A percentile compares a stretch with the other conserved stretches of the same genome.
Evolutionary conservation across 495 filamentous ascomycete species (phyloP).

Genomic region (Pyronema domesticum): DNA sequence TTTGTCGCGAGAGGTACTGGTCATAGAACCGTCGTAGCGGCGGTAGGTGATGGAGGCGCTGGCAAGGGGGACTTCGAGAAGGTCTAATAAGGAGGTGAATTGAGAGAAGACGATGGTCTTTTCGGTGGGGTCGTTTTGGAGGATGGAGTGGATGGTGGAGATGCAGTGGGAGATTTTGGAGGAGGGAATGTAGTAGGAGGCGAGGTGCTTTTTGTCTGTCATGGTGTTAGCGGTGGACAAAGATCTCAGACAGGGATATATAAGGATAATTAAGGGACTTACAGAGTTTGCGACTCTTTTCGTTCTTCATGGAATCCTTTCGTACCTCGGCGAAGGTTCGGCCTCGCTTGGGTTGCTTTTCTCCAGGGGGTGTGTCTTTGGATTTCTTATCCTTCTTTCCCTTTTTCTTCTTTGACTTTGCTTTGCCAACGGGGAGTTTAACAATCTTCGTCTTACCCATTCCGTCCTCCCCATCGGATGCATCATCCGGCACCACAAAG

Average conservation of each 20-base stretch:
- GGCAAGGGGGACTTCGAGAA: constrained; percentile 73
- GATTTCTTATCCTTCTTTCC: neutral
- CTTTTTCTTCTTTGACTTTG: constrained; percentile 27
- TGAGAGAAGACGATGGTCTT: constrained; percentile 91
- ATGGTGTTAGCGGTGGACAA: neutral
- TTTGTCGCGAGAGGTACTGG: constrained; percentile 43
- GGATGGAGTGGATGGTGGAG: constrained; percentile 43
- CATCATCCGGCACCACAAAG: constrained; percentile 41
- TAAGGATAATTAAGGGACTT: constrained; percentile 5
- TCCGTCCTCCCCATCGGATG: constrained; percentile 7
- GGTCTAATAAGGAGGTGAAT: constrained; percentile 77
- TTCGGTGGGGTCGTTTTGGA: constrained; percentile 32
- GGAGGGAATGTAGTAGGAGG: constrained; percentile 51
- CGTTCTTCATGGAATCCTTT: constrained; percentile 42
- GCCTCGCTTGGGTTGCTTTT: constrained; percentile 25
- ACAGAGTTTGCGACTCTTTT: constrained; percentile 38
- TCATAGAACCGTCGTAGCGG: constrained; percentile 83
- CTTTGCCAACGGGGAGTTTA: neutral
- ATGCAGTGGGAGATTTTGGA: constrained; percentile 64
- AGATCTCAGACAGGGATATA: neutral
- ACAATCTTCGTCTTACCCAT: neutral
- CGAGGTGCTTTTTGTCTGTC: constrained; percentile 43
- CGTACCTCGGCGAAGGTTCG: constrained; percentile 45
- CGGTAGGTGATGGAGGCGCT: constrained; percentile 44
- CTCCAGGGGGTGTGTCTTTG: neutral